phyloP scores from a whole-genome alignment of 2,329 filamentous ascomycete genomes.

The Bipolaris victoriae region DNA sequence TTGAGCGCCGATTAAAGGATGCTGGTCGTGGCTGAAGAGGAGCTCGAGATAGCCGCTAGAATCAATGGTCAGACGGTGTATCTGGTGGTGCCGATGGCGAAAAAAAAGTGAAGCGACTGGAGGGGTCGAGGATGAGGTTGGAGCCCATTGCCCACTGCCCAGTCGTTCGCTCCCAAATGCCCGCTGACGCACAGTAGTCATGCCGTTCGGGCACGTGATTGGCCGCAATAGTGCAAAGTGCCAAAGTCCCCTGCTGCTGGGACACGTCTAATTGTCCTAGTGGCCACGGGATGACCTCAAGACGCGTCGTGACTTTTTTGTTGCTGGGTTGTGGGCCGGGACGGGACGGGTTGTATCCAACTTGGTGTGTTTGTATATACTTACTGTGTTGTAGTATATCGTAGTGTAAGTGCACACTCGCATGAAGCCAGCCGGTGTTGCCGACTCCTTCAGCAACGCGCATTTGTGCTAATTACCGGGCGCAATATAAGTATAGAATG shows the following conservation, averaged over 20 bases:
- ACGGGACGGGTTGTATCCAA: too few relatives aligned
- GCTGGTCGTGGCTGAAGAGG: not conserved
- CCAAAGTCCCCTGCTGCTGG: not conserved
- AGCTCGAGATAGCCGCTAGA: not conserved
- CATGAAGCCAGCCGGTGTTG: not conserved
- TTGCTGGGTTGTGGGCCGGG: not conserved
- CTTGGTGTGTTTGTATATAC: too few relatives aligned
- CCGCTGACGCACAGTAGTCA: slow-evolving; percentile 8
- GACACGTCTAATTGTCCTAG: slow-evolving; percentile 3
- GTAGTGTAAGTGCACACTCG: too few relatives aligned
- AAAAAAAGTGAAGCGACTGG: not conserved
- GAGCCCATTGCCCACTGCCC: not conserved
- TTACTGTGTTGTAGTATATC: too few relatives aligned
- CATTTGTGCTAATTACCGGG: not conserved
- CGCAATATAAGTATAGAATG: slow-evolving; percentile 5
- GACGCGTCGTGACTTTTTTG: slow-evolving; percentile 18
- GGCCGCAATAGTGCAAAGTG: slow-evolving; percentile 6
- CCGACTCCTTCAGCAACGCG: not conserved
- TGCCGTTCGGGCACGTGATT: slow-evolving; percentile 14
- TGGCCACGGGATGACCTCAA: slow-evolving; percentile 9
- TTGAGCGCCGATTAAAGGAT: slow-evolving; percentile 6
- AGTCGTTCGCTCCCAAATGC: not conserved
- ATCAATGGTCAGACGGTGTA: not conserved
- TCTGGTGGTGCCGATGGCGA: not conserved
- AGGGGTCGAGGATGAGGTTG: not conserved